Conservation (phyloP, 1,139 yeast species). For the Candida gigantensis region DNA sequence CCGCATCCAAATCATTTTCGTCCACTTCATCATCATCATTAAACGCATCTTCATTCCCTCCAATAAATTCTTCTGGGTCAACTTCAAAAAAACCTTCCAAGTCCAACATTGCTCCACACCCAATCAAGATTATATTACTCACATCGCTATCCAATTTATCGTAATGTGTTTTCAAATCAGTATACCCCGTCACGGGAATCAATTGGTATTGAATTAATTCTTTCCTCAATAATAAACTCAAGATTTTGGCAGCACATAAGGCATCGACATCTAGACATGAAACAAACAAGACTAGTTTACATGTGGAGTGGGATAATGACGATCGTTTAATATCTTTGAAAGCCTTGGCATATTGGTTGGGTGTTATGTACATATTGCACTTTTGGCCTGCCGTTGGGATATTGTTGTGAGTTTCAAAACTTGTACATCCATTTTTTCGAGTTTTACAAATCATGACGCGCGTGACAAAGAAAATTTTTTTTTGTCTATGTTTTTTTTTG, state of each 20-base stretch:
- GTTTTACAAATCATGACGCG: no score
- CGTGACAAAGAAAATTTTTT: no score
- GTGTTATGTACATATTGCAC: conserved; percentile 58
- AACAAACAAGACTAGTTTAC: conserved; percentile 84
- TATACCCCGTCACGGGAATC: conserved; percentile 92
- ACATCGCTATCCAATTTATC: conserved; percentile 69
- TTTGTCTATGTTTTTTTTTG: no score
- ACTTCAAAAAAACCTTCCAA: conserved; percentile 75
- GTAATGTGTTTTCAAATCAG: conserved; percentile 70
- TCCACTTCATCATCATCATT: conserved; percentile 1
- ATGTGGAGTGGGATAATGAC: conserved; percentile 83
- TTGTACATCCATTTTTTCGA: no score
- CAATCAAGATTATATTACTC: conserved; percentile 75
- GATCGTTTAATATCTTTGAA: conserved; percentile 61
- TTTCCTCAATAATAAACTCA: conserved; percentile 69
- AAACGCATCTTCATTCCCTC: background rate
- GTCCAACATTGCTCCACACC: conserved; percentile 96
- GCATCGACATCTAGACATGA: conserved; percentile 93
- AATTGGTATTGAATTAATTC: conserved; percentile 86
- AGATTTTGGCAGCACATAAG: conserved; percentile 80
- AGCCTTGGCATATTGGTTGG: conserved; percentile 58
- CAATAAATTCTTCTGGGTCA: conserved; percentile 48
- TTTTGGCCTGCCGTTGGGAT: background rate
- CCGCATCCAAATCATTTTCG: conserved; percentile 6
- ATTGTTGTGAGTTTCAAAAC: background rate